Evolutionary conservation across 345 rosid species (phyloP).

Genomic region (Camelina laxa): DNA sequence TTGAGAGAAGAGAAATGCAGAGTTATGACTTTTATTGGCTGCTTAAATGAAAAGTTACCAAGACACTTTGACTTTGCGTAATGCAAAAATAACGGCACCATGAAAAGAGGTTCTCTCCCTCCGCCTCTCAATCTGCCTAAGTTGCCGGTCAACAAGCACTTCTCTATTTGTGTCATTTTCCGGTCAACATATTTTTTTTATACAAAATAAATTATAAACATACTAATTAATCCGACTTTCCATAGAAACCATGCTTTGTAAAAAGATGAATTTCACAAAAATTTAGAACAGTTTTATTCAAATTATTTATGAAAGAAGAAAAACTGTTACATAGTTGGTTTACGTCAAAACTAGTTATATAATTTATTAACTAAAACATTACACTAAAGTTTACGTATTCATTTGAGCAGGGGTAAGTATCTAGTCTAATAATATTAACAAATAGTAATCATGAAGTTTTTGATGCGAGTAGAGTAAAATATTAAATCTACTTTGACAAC

Average conservation of each 20-base stretch:
- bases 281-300: background rate
- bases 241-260: background rate
- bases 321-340: background rate
- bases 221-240: background rate
- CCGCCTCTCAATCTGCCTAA: constrained; percentile 30
- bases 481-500: background rate
- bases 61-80: constrained; percentile 31
- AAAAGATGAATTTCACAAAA: no score
- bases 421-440: background rate
- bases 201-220: background rate
- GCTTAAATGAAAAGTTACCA: constrained; percentile 21
- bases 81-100: constrained; percentile 40
- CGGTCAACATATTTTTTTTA: background rate
- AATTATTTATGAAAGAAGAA: background rate
- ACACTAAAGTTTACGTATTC: no score
- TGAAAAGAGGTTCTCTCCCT: background rate
- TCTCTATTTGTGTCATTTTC: background rate
- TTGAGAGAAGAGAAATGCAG: background rate
- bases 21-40: constrained; percentile 16
- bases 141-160: constrained; percentile 26
- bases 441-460: background rate
- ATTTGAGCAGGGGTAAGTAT: no score
- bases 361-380: no score
- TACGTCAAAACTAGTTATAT: background rate
- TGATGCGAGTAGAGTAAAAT: background rate